Conservation (phyloP, 2,329 filamentous ascomycete species). For the Clonostachys sp. region DNA sequence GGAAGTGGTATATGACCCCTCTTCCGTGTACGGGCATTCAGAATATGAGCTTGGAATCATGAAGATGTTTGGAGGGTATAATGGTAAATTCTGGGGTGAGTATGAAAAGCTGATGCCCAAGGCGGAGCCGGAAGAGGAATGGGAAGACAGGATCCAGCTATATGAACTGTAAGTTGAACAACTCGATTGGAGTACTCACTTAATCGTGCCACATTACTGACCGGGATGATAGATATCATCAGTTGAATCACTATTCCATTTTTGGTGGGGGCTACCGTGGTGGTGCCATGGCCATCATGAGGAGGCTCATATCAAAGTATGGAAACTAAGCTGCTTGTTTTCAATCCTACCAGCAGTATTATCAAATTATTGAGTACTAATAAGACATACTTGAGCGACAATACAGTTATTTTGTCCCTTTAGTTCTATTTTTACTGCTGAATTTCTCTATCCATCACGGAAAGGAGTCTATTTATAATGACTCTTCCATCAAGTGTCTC, state of each 20-base stretch:
- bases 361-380: too few species aligned
- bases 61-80: conserved; percentile 86
- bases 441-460: too few species aligned
- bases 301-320: conserved; percentile 68
- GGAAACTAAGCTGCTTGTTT: conserved; percentile 18
- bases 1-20: conserved; percentile 79
- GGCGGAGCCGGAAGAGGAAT: conserved; percentile 76
- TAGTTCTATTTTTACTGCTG: too few species aligned
- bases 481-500: too few species aligned
- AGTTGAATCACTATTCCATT: conserved; percentile 82
- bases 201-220: conserved; percentile 8
- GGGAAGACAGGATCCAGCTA: conserved; percentile 73
- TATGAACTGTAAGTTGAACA: conserved; percentile 69
- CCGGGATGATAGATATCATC: conserved; percentile 63
- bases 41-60: conserved; percentile 94
- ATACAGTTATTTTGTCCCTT: too few species aligned
- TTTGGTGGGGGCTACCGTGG: conserved; percentile 77
- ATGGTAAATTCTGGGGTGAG: conserved; percentile 64
- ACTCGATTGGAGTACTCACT: too few species aligned
- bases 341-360: too few species aligned
- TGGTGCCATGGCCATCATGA: conserved; percentile 78
- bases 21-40: conserved; percentile 76
- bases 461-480: too few species aligned
- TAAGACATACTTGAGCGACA: too few species aligned
- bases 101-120: conserved; percentile 74